Conservation (phyloP, 1,284 basidiomycete genomes). For the Melampsora larici-populina region DNA sequence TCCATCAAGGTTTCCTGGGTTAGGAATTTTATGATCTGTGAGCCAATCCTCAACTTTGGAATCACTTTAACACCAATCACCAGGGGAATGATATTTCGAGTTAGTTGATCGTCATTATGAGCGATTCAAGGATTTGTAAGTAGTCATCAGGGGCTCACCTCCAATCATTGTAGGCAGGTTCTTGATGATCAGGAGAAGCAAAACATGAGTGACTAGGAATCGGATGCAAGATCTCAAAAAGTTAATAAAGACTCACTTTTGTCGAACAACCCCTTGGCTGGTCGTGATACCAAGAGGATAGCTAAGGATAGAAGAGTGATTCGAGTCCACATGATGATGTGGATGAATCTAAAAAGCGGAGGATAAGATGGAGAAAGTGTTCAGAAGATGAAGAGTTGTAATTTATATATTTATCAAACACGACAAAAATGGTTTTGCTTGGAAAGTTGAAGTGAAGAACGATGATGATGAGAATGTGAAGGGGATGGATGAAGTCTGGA, state of each 20-base stretch:
- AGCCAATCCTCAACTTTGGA: conserved; percentile 67
- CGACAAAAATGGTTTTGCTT: neutral
- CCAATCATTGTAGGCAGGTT: conserved; percentile 42
- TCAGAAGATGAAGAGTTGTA: neutral
- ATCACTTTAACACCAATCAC: conserved; percentile 14
- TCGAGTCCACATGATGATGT: conserved; percentile 3
- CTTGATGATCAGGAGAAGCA: conserved; percentile 14
- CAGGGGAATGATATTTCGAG: neutral
- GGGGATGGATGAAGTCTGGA: neutral
- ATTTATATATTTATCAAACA: neutral
- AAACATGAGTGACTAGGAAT: neutral
- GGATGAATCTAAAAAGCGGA: neutral
- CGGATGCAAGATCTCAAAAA: neutral
- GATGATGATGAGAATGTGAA: neutral
- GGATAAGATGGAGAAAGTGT: neutral
- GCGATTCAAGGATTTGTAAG: neutral
- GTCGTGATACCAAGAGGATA: conserved; percentile 19
- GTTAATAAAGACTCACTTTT: conserved; percentile 18
- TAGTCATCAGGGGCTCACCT: conserved; percentile 6
- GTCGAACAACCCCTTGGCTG: conserved; percentile 20
- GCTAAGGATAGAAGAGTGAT: neutral
- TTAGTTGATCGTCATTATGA: neutral
- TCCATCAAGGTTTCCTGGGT: conserved; percentile 53
- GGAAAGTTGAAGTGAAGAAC: neutral
- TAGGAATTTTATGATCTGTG: conserved; percentile 65